Evolutionary conservation across 148 eudicot genomes (phyloP).

Genomic region (Euryodendron excelsum): DNA sequence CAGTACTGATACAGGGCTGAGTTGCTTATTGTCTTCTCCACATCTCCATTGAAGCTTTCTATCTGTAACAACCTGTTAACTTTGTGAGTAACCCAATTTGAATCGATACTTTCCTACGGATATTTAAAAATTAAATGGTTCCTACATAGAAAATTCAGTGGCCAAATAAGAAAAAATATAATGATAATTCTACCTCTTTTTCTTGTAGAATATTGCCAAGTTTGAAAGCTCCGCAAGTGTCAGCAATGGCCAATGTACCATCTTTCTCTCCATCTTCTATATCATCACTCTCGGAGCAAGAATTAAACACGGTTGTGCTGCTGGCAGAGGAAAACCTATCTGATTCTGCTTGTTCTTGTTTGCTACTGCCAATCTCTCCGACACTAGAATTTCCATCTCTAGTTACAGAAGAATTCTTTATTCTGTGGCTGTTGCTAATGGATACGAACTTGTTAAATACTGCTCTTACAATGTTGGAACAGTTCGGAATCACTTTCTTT

Average conservation of each 20-base stretch:
- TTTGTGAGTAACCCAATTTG: constrained; percentile 11
- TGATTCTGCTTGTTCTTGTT: constrained; percentile 6
- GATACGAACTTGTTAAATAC: constrained; percentile 22
- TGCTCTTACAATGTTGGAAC: constrained; percentile 30
- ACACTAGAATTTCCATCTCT: neutral
- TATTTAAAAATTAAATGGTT: no score
- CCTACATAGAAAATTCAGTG: no score
- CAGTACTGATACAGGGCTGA: constrained; percentile 57
- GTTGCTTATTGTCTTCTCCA: constrained; percentile 40
- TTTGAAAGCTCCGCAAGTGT: no score
- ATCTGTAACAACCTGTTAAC: constrained; percentile 38
- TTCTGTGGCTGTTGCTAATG: constrained; percentile 7
- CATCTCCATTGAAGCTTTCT: constrained; percentile 30
- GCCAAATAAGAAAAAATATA: no score
- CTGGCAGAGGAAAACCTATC: constrained; percentile 8
- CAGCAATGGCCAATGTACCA: no score
- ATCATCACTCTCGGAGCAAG: no score
- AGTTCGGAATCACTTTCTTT: constrained; percentile 15
- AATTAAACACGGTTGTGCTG: no score
- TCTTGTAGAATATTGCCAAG: no score
- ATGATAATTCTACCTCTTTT: neutral
- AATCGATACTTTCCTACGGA: neutral
- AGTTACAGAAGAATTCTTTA: constrained; percentile 4
- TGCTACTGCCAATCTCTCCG: constrained; percentile 10
- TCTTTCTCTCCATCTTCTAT: no score